Evolutionary conservation across 176 grass and related monocot genomes (phyloP).

Genomic region (Aegilops speltoides): DNA sequence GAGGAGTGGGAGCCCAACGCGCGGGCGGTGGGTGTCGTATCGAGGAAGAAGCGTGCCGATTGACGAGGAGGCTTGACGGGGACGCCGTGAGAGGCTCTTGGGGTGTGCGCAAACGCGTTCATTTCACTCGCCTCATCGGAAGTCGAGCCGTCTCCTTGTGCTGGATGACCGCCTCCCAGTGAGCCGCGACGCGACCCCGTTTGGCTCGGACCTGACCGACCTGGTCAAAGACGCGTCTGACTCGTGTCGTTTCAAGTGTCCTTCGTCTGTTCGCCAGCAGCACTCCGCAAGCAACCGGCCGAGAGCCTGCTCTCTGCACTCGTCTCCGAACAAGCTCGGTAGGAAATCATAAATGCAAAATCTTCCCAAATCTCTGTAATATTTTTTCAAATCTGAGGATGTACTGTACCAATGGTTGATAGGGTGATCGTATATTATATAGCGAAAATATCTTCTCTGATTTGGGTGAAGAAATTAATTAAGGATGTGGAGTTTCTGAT

Average conservation of each 20-base stretch:
- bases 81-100: not conserved
- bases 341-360: not conserved
- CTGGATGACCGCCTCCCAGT: too few relatives aligned
- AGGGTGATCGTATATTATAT: too few relatives aligned
- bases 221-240: constrained; percentile 18
- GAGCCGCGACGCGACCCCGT: too few relatives aligned
- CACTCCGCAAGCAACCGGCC: not conserved
- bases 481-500: too few relatives aligned
- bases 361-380: not conserved
- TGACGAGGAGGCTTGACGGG: not conserved
- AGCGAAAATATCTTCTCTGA: too few relatives aligned
- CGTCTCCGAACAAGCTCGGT: not conserved
- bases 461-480: too few relatives aligned
- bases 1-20: not conserved
- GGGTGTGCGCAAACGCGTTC: not conserved
- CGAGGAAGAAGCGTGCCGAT: not conserved
- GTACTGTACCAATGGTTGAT: too few relatives aligned
- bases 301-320: not conserved
- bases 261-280: not conserved
- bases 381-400: not conserved
- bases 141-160: not conserved
- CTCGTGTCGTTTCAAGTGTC: not conserved
- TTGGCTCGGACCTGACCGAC: not conserved
- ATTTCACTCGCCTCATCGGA: not conserved
- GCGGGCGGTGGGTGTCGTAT: not conserved